These are phyloP conservation scores for Eurotiales sp. DNA, from an alignment of 2,329 filamentous ascomycete species.

Conservation along the genomic window DNA sequence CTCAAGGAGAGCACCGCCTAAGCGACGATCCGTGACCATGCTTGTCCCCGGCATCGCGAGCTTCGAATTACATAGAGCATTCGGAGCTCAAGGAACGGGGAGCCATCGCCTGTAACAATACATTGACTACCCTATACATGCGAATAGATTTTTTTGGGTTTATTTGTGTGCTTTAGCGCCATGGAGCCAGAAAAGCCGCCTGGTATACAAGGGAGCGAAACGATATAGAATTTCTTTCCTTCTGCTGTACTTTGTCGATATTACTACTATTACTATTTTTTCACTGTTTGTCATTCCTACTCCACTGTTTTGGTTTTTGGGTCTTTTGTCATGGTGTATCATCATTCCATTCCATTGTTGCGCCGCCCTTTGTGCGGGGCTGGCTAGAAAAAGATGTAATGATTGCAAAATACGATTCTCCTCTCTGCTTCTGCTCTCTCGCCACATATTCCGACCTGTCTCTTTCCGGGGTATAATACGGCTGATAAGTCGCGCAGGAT, in stretches of 20 bases:
- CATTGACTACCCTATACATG: conserved; percentile 21
- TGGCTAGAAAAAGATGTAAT: conserved; percentile 12
- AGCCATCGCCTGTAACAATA: conserved; percentile 35
- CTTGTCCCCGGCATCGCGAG: conserved; percentile 11
- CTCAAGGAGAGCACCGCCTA: conserved; percentile 37
- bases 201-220: conserved; percentile 10
- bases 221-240: conserved; percentile 18
- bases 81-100: conserved; percentile 6
- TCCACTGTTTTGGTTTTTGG: conserved; percentile 21
- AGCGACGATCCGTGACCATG: conserved; percentile 19
- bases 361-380: conserved; percentile 4
- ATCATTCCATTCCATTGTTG: not conserved
- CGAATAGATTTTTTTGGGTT: conserved; percentile 21
- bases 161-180: conserved; percentile 1
- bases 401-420: conserved; percentile 14
- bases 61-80: conserved; percentile 9
- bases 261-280: conserved; percentile 18
- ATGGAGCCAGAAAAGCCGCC: conserved; percentile 12
- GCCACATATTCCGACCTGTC: no score
- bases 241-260: conserved; percentile 18
- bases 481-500: no score
- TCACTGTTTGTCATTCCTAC: no score
- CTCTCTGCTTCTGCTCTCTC: conserved; percentile 14
- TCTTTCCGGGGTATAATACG: no score
- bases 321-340: conserved; percentile 16